Evolutionary conservation across 164 flowering plant species (phyloP).

Genomic region (Stephania japonica): DNA sequence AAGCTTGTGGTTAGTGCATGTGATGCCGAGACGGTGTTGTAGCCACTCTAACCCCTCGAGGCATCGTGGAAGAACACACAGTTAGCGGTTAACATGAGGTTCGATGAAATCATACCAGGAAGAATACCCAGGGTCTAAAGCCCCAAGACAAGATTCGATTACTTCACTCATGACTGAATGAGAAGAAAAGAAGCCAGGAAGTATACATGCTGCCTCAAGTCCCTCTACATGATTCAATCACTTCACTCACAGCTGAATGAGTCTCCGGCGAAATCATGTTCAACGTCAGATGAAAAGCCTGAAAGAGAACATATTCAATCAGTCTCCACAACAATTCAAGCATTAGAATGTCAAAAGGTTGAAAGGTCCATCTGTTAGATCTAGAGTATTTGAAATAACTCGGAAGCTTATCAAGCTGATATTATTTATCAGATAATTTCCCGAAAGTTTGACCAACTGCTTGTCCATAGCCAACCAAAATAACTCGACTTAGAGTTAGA

Average conservation of each 20-base stretch:
- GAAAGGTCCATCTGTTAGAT: neutral
- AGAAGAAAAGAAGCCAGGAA: conserved; percentile 16
- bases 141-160: conserved; percentile 72
- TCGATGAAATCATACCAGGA: conserved; percentile 15
- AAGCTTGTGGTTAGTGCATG: conserved; percentile 9
- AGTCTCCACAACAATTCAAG: neutral
- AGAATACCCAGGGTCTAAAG: conserved; percentile 25
- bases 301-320: conserved; percentile 14
- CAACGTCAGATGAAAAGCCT: conserved; percentile 85
- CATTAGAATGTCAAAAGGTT: neutral
- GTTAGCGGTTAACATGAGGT: neutral
- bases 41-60: neutral
- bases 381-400: neutral
- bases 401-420: neutral
- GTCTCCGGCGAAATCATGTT: conserved; percentile 94
- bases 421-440: neutral
- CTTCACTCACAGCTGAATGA: conserved; percentile 71
- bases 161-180: conserved; percentile 77
- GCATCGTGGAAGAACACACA: neutral
- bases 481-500: neutral
- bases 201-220: conserved; percentile 25
- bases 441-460: neutral
- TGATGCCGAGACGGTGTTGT: conserved; percentile 3
- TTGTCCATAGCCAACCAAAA: neutral
- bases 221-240: conserved; percentile 78